Percentiles rank a stretch among this genome's conserved stretches.
Conservation (phyloP, 257 asterid species). For the Scutellaria minor region DNA sequence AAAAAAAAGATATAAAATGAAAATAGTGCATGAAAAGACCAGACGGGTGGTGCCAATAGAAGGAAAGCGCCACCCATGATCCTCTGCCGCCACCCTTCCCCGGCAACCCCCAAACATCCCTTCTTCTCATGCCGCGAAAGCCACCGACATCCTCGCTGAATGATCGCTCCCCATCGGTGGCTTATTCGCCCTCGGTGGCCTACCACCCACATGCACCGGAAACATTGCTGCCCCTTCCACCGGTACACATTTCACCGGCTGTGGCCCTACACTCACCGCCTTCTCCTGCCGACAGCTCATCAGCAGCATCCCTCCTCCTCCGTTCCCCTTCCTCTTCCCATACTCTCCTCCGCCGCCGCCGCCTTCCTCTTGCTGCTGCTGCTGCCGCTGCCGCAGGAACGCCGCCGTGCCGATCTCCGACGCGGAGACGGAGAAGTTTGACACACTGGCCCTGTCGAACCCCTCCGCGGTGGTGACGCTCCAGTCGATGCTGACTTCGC, state of each 20-base stretch:
- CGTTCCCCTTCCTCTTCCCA: conserved; percentile 46
- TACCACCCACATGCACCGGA: conserved; percentile 62
- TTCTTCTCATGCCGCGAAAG: conserved; percentile 69
- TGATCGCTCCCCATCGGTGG: conserved; percentile 56
- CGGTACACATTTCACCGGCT: conserved; percentile 56
- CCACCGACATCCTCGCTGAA: conserved; percentile 76
- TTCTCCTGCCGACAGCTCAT: conserved; percentile 87
- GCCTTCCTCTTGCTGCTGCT: conserved; percentile 34
- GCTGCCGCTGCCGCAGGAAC: conserved; percentile 38
- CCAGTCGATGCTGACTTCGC: conserved; percentile 91
- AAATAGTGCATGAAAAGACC: conserved; percentile 22
- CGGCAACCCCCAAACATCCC: conserved; percentile 28
- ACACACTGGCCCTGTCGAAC: conserved; percentile 60
- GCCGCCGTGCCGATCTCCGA: conserved; percentile 54
- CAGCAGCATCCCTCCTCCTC: conserved; percentile 55
- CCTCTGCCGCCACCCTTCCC: not conserved
- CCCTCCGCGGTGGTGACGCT: conserved; percentile 94
- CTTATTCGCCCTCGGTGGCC: conserved; percentile 64
- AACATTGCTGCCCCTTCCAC: conserved; percentile 40
- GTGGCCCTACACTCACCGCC: conserved; percentile 83
- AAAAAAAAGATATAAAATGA: not conserved
- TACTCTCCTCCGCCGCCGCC: conserved; percentile 28
- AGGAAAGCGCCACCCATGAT: conserved; percentile 33
- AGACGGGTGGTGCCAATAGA: conserved; percentile 9
- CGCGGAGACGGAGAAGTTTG: conserved; percentile 59